Percentiles rank a stretch among this genome's conserved stretches.
phyloP scores from a whole-genome alignment of 2,329 filamentous ascomycete species.

The Sporothrix pallida region DNA sequence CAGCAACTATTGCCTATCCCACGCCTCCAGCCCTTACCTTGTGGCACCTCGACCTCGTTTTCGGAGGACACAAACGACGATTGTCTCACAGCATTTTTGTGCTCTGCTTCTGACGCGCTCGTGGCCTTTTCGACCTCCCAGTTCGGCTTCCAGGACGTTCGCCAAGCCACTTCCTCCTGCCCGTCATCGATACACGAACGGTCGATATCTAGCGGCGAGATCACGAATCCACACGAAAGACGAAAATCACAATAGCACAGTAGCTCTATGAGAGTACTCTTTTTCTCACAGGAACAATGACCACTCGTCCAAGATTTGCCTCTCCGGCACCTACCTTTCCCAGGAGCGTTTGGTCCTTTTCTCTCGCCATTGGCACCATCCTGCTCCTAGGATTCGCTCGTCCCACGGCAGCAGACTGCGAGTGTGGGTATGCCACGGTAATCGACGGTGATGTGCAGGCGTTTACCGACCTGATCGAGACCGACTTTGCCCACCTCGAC shows the following conservation, averaged over 20 bases:
- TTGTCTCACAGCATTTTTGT: background rate
- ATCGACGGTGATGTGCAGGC: constrained; percentile 51
- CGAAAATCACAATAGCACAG: background rate
- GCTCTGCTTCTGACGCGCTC: background rate
- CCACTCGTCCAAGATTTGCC: background rate
- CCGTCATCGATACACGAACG: constrained; percentile 13
- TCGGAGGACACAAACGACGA: constrained; percentile 13
- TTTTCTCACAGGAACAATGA: constrained; percentile 16
- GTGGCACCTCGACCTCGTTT: constrained; percentile 21
- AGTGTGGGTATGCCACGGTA: constrained; percentile 72
- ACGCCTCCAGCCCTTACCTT: background rate
- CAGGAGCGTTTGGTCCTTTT: background rate
- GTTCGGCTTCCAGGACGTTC: background rate
- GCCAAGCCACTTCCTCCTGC: background rate
- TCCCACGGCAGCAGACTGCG: constrained; percentile 58
- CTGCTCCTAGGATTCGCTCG: constrained; percentile 38
- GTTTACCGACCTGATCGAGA: constrained; percentile 74
- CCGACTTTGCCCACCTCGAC: constrained; percentile 68
- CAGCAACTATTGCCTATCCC: background rate
- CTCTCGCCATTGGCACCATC: constrained; percentile 30
- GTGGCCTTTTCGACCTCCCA: background rate
- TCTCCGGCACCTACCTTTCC: background rate
- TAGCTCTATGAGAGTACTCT: background rate
- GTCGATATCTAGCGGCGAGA: background rate
- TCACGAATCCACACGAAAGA: background rate